Evolutionary conservation across 495 filamentous ascomycete genomes (phyloP).

Genomic region (Parathielavia appendiculata): DNA sequence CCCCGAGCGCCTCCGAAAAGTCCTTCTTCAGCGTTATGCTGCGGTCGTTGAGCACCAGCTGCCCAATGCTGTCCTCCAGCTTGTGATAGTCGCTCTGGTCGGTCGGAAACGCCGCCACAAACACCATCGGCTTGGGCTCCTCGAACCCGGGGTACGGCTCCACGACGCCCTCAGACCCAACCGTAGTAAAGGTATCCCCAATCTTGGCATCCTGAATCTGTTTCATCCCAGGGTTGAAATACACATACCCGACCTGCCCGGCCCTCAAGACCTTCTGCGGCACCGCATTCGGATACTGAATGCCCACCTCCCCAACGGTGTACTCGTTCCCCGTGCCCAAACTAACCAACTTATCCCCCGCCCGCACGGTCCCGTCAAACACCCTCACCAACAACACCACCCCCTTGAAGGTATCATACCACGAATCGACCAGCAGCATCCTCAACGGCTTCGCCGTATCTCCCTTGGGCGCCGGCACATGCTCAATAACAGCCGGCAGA

Average conservation of each 20-base stretch:
- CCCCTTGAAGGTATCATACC: constrained; percentile 94
- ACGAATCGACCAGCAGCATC: constrained; percentile 90
- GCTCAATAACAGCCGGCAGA: constrained; percentile 77
- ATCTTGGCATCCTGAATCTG: constrained; percentile 89
- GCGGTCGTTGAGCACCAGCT: constrained; percentile 89
- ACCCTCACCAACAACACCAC: constrained; percentile 88
- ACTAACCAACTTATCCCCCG: constrained; percentile 77
- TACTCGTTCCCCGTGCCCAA: constrained; percentile 86
- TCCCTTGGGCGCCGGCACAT: constrained; percentile 76
- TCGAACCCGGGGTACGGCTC: constrained; percentile 87
- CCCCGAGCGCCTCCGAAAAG: constrained; percentile 84
- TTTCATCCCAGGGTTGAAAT: constrained; percentile 98
- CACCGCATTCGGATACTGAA: constrained; percentile 88
- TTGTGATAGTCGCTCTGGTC: constrained; percentile 83
- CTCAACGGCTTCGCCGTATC: constrained; percentile 64
- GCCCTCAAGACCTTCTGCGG: constrained; percentile 74
- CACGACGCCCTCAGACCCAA: constrained; percentile 71
- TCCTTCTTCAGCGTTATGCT: constrained; percentile 93
- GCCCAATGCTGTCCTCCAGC: constrained; percentile 89
- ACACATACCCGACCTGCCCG: constrained; percentile 92
- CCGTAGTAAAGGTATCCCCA: constrained; percentile 88
- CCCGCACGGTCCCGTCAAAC: constrained; percentile 78
- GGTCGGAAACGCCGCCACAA: constrained; percentile 90
- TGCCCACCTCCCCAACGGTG: constrained; percentile 90
- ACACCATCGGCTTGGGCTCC: constrained; percentile 98